A percentile compares a stretch with the other conserved stretches of the same genome.
Evolutionary conservation across 352 stramenopile species (phyloP).

Genomic region (Globisporangium perplexum): DNA sequence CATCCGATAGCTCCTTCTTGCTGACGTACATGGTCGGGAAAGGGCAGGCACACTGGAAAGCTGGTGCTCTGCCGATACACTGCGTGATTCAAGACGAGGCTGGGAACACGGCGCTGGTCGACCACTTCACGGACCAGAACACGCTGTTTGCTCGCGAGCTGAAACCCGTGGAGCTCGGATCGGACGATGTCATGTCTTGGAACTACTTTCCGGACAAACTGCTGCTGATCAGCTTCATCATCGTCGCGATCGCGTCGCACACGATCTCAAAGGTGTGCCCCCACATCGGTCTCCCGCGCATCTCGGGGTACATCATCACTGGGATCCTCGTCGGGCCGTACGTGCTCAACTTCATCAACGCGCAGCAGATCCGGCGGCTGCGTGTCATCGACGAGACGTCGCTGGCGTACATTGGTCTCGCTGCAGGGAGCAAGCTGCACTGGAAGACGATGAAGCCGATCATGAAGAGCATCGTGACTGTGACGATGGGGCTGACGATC

Average conservation of each 20-base stretch:
- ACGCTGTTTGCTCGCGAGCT: slow-evolving; percentile 56
- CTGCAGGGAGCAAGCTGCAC: slow-evolving; percentile 56
- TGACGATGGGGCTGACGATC: slow-evolving; percentile 47
- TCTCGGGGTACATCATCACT: slow-evolving; percentile 63
- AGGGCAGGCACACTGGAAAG: slow-evolving; percentile 45
- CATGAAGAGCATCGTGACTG: slow-evolving; percentile 41
- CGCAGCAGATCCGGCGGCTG: slow-evolving; percentile 35
- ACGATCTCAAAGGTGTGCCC: slow-evolving; percentile 56
- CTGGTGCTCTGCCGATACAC: slow-evolving; percentile 42
- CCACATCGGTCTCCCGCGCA: slow-evolving; percentile 48
- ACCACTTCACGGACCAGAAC: slow-evolving; percentile 60
- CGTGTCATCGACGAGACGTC: slow-evolving; percentile 62
- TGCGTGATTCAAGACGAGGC: slow-evolving; percentile 45
- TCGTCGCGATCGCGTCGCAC: slow-evolving; percentile 56
- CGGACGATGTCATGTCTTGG: slow-evolving; percentile 36
- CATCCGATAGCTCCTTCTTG: slow-evolving; percentile 35
- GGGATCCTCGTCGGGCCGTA: slow-evolving; percentile 63
- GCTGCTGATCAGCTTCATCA: slow-evolving; percentile 46
- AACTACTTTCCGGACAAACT: slow-evolving; percentile 50
- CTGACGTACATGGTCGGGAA: slow-evolving; percentile 60
- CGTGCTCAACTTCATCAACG: slow-evolving; percentile 46
- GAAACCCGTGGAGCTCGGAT: slow-evolving; percentile 51
- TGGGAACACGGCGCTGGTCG: slow-evolving; percentile 43
- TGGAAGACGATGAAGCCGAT: slow-evolving; percentile 60
- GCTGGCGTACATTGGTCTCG: slow-evolving; percentile 61